Conservation (phyloP, 345 rosid genomes). For the Rubroshorea leprosula region DNA sequence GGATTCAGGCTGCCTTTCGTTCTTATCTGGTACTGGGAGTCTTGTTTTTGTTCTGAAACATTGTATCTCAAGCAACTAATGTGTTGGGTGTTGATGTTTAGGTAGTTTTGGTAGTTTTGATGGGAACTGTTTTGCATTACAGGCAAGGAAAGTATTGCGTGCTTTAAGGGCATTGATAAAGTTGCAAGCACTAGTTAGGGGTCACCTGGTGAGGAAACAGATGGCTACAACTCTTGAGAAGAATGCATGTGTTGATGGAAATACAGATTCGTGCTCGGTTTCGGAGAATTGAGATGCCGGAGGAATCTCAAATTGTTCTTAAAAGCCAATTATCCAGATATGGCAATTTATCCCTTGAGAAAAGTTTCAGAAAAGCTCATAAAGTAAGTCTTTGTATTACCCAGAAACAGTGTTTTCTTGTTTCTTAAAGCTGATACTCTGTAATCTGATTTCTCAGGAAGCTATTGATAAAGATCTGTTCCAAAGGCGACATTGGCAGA, state of each 20-base stretch:
- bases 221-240: constrained; percentile 37
- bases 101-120: no score
- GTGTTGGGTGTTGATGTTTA: neutral
- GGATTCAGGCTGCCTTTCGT: constrained; percentile 54
- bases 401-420: neutral
- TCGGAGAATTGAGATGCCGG: constrained; percentile 50
- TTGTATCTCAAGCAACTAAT: neutral
- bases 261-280: constrained; percentile 60
- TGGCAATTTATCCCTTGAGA: constrained; percentile 17
- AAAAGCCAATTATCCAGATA: constrained; percentile 24
- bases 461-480: constrained; percentile 16
- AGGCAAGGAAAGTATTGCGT: constrained; percentile 59
- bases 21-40: constrained; percentile 39
- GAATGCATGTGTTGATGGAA: constrained; percentile 53
- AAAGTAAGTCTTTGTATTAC: constrained; percentile 19
- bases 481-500: no score
- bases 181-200: constrained; percentile 56
- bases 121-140: no score
- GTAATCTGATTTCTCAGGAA: constrained; percentile 25
- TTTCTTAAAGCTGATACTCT: no score
- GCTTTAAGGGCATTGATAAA: constrained; percentile 57
- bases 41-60: neutral
- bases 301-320: no score
- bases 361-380: constrained; percentile 5
- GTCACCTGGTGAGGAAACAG: constrained; percentile 60